Evolutionary conservation across 1,284 basidiomycete species (phyloP).

Genomic region (Athelia psychrophila): DNA sequence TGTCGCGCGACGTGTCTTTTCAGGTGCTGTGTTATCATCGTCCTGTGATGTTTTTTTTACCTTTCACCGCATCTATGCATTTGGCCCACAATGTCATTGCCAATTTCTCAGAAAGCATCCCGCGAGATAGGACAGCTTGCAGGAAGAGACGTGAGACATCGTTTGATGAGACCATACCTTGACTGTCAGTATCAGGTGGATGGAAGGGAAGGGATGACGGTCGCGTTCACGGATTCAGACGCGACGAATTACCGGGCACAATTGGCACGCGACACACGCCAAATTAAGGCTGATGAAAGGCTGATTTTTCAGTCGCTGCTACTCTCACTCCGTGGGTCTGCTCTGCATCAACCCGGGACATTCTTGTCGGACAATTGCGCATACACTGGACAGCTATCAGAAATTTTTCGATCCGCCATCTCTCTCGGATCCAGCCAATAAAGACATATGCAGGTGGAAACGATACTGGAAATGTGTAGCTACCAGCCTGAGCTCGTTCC

Average conservation of each 20-base stretch:
- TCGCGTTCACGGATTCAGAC: slow-evolving; percentile 8
- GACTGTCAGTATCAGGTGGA: background rate
- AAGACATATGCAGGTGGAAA: too few relatives aligned
- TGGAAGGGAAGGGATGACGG: background rate
- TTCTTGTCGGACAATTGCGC: too few relatives aligned
- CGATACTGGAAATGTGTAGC: too few relatives aligned
- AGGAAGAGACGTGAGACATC: slow-evolving; percentile 76
- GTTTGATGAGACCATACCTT: slow-evolving; percentile 44
- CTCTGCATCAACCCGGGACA: too few relatives aligned
- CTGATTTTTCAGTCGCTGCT: too few relatives aligned
- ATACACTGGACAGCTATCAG: too few relatives aligned
- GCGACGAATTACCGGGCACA: background rate
- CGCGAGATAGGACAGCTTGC: slow-evolving; percentile 71
- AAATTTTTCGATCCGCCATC: too few relatives aligned
- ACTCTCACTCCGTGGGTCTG: too few relatives aligned
- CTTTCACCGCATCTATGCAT: slow-evolving; percentile 61
- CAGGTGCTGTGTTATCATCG: slow-evolving; percentile 7
- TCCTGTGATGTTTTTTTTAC: slow-evolving; percentile 25
- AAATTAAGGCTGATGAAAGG: too few relatives aligned
- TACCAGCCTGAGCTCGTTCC: too few relatives aligned
- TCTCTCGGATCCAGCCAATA: too few relatives aligned
- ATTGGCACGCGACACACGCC: background rate
- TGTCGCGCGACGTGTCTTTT: slow-evolving; percentile 19
- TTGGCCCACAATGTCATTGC: slow-evolving; percentile 66
- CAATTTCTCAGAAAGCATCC: slow-evolving; percentile 58